Evolutionary conservation across 495 filamentous ascomycete species (phyloP), one percentile per base, ranked within the genome.

Genomic region (Neurospora sublineolata): DNA sequence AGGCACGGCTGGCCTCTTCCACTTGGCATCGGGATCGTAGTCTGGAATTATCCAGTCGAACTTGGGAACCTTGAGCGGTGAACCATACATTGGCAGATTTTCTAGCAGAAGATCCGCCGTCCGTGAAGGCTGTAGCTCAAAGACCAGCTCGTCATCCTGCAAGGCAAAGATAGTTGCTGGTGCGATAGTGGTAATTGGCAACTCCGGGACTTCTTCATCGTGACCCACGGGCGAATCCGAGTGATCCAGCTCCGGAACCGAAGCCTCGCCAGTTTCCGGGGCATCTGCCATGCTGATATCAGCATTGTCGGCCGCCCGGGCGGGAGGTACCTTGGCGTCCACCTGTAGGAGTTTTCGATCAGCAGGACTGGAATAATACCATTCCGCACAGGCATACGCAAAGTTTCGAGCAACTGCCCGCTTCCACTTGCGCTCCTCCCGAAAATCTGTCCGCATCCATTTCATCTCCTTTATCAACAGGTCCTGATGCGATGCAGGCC

Each of bases 381-480:
- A 97, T 75, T 93, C 90, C 1, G 91, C 91, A 80, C 94, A 97
- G 77, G 89, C 89, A 71, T 89, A 83, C 4, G 93, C 94, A 58
- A 94, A 84, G 69, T 89, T 90, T 69, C 87, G 88, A 3, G 94
- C 93, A 46, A 90, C 87, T 68, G 92, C 88, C 72, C 89, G 88
- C 79, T 97, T 97, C 93, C 93, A 97, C 78, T 96, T 97, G 37
- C 92, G 83, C 79, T 99, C 95, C 81, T 97, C 92, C 38, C 91
- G 86, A 76, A 98, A 98, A 82, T 99, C 95, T 3, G 93, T 97
- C 42, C 93, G 87, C 89, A 99, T 93, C 96, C 95, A 97, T 80
- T 93, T 97, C 87, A 94, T 92, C 81, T 99, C 93, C 73, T 93
- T 86, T 10, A 98, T 82, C 46, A 98, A 79, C 58, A 95, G 86